Conservation (phyloP, 148 eudicot species). For the Heliamphora exappendiculata region DNA sequence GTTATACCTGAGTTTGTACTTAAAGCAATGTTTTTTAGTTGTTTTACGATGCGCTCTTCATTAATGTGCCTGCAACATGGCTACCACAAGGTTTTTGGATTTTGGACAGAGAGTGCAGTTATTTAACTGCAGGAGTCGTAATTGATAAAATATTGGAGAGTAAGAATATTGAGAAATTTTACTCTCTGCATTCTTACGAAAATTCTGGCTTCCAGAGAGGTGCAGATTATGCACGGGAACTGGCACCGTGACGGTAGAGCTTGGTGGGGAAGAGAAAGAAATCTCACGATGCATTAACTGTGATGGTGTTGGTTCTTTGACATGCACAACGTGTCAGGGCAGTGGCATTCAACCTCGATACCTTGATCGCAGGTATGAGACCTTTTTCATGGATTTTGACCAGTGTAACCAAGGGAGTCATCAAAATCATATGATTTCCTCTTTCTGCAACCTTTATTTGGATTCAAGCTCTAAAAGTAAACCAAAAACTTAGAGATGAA, state of each 20-base stretch:
- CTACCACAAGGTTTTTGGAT: not conserved
- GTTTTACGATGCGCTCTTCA: not conserved
- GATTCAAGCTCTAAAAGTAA: not conserved
- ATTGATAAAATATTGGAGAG: not conserved
- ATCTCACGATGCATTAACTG: slow-evolving; percentile 84
- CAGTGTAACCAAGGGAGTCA: not conserved
- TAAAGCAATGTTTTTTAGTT: not conserved
- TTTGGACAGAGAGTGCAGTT: not conserved
- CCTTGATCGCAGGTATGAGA: slow-evolving; percentile 85
- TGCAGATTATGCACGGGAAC: slow-evolving; percentile 90
- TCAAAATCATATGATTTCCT: not conserved
- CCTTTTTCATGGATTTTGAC: not conserved
- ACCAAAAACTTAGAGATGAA: not conserved
- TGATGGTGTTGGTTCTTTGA: slow-evolving; percentile 82
- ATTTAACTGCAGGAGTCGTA: not conserved
- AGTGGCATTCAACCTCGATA: slow-evolving; percentile 92
- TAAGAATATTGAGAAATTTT: not conserved
- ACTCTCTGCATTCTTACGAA: not conserved
- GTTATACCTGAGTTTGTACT: not conserved
- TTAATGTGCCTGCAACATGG: not conserved
- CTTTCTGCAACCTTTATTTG: not conserved
- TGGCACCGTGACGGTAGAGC: slow-evolving; percentile 70
- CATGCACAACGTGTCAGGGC: slow-evolving; percentile 98
- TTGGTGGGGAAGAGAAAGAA: slow-evolving; percentile 85
- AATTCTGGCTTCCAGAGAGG: slow-evolving; percentile 34